Base-by-base conservation (phyloP, 2,329 filamentous ascomycete genomes). In the Fusarium sp. region DNA sequence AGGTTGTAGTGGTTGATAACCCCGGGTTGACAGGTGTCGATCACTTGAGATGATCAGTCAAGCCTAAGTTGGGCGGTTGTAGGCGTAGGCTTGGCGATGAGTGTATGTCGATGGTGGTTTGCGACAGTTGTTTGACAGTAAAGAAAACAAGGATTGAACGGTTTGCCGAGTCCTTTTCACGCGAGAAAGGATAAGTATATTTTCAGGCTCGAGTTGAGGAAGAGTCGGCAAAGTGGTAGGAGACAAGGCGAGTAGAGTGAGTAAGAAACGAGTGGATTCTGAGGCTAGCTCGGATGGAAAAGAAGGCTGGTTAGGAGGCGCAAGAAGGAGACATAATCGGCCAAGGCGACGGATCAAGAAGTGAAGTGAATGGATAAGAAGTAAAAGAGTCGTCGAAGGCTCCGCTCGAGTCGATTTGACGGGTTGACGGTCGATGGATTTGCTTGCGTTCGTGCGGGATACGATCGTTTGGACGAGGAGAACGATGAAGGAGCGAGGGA, bases 231-330 rank as follows among this genome's bases (percentile, higher is more conserved):
- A 70, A 67, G 62, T 70, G 31, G 61, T 58, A 34, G 54, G 45
- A 69, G 35, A 37, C 65, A 35, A 47, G 62, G 61, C 65, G 66
- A 73, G 60, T 65, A 76, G 67, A 74, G 50, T 58, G 69, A 71
- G 73, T 69, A 73, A 66, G 73, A 74, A 86, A 85, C 83, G 85
- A 86, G 83, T 83, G 85, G 77, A 83, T 80, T 78, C 74, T 79
- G 84, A 86, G 85, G 83, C 85, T 86, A 86, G 85, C 85, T 87
- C 85, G 79, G 73, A 77, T 74, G 75, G 73, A 74, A 75, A 74
- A 59, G 70, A 68, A 78, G 75, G 78, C 77, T 76, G 75, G 61
- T 76, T 78, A 79, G 72, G 78, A 76, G 75, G 74, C 71, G 62
- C 74, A 80, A 79, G 76, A 70, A 75, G 77, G 72, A 77, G 78